Base-by-base conservation (phyloP, 2,329 filamentous ascomycete genomes). In the Aspergillus piperis region DNA sequence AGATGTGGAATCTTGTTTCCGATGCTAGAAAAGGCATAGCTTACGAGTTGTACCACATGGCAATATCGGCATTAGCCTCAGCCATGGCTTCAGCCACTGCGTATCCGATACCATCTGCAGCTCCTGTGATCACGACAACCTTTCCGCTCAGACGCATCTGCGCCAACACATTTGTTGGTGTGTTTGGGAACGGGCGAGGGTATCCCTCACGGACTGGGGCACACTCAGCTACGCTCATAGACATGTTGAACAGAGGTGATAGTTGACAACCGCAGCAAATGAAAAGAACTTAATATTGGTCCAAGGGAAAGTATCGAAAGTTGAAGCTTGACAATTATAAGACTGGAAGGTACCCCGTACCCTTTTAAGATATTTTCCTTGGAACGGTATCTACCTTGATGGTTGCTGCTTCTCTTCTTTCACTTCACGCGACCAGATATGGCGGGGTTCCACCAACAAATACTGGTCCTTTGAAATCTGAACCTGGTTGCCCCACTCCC, bases 1-100 rank as follows among this genome's bases (percentile, higher is more conserved):
- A 47, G 17, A 6, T 11, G 21, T 25, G 17, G 10, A 36, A 36
- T 13, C 32, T 36, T 13, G 10, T 13, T n/a, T 4, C 15, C 17
- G 7, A 21, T 30, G 5, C 5, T 13, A 21, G 17, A 51, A 19
- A 15, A 6, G 6, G 17, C 32, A 36, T 38, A 11, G 66, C 71
- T 55, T 55, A 73, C 71, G 71, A 73, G 53, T 78, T 75, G 66
- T 78, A 78, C 73, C 73, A 77, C 52, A 78, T 30, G 5, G 73
- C 81, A 21, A 83, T 76, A 48, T 77, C 53, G 0, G 72, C 80
- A 0, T 74, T 74, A 0, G 80, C 80, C 57, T 83, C 81, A 1
- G 80, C 80, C 70, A 81, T 78, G 1, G 75, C 78, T 58, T 83
- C 77, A 0, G 78, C 73, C 3, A 81, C 79, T 0, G 81, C 74